phyloP scores from a whole-genome alignment of 148 eudicot genomes.

The Vaccinium myrtillus region DNA sequence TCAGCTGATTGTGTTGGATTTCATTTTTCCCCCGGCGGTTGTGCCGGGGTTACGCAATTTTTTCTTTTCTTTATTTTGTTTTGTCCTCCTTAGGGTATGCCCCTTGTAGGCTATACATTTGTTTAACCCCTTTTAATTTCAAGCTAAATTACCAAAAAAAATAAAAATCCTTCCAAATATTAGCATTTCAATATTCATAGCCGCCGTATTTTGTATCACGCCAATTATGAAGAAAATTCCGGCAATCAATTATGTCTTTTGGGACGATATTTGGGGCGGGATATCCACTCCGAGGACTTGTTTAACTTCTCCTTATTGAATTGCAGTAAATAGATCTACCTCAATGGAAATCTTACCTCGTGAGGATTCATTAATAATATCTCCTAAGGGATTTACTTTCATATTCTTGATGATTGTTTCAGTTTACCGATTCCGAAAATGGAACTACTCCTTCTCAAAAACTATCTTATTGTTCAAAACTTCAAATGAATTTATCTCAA shows the following conservation, averaged over 20 bases:
- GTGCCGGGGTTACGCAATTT: too few species aligned
- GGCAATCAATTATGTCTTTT: constrained; percentile 58
- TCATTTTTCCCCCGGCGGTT: too few species aligned
- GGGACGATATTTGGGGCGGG: neutral
- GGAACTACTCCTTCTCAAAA: neutral
- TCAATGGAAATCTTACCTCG: neutral
- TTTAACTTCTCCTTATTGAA: neutral
- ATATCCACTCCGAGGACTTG: neutral
- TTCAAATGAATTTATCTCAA: neutral
- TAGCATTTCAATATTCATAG: constrained; percentile 78
- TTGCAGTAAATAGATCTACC: neutral
- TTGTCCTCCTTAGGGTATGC: too few species aligned
- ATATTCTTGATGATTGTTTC: constrained; percentile 3
- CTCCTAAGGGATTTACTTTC: neutral
- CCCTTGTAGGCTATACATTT: too few species aligned
- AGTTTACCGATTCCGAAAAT: neutral
- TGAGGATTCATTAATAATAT: neutral
- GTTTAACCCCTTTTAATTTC: too few species aligned
- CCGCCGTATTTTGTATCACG: constrained; percentile 70
- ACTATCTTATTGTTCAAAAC: neutral
- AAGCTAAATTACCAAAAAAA: too few species aligned
- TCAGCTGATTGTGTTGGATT: too few species aligned
- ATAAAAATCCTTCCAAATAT: constrained; percentile 79
- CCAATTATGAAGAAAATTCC: constrained; percentile 70
- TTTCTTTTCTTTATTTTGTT: too few species aligned